Conservation (phyloP, 352 stramenopile genomes). For the Thalassiosira mediterranea region DNA sequence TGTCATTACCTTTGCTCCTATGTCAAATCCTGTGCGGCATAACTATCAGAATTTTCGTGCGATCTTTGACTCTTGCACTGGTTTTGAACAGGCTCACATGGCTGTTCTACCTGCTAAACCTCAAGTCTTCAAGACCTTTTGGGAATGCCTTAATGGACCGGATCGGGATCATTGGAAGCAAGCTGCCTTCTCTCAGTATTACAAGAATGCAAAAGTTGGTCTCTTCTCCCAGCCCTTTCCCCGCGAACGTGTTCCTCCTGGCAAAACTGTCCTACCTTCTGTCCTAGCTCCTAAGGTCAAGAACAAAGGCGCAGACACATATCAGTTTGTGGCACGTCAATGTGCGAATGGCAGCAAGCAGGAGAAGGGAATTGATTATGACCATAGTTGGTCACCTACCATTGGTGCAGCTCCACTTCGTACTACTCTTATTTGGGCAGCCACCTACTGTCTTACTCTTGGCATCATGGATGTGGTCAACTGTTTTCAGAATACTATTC, state of each 20-base stretch:
- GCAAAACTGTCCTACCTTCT: conserved; percentile 1
- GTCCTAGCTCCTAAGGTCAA: conserved; percentile 19
- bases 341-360: conserved; percentile 26
- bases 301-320: conserved; percentile 1
- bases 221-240: conserved; percentile 2
- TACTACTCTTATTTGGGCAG: neutral
- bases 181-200: conserved; percentile 5
- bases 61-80: conserved; percentile 11
- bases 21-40: neutral
- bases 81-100: neutral
- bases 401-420: neutral
- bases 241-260: neutral
- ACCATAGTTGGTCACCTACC: conserved; percentile 18
- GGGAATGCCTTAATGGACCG: neutral
- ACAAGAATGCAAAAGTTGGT: conserved; percentile 4
- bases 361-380: conserved; percentile 18
- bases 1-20: conserved; percentile 10
- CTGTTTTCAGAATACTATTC: conserved; percentile 21
- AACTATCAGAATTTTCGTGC: conserved; percentile 13
- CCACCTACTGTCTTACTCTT: neutral
- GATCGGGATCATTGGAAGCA: conserved; percentile 3
- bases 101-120: neutral
- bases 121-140: neutral
- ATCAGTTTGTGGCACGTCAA: conserved; percentile 11
- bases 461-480: conserved; percentile 14